Conservation (phyloP, 768 basidiomycete genomes). For the Kwoniella dejecticola region DNA sequence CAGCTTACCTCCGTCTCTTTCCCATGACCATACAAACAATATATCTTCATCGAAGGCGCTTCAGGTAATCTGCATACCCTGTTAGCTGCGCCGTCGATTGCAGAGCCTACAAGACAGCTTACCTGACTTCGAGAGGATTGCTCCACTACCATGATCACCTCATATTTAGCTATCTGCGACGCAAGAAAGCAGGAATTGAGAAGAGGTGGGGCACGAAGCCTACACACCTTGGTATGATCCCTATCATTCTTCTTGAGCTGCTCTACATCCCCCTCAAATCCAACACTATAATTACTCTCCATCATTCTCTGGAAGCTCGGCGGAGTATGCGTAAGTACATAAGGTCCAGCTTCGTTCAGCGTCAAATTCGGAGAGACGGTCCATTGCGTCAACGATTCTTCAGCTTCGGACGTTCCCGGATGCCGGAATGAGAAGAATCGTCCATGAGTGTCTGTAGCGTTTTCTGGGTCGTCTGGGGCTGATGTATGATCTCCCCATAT, state of each 20-base stretch:
- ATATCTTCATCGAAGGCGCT: conserved; percentile 89
- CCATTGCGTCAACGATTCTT: conserved; percentile 32
- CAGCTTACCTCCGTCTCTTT: conserved; percentile 83
- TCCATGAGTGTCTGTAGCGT: conserved; percentile 66
- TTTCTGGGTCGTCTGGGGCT: conserved; percentile 65
- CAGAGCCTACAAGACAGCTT: conserved; percentile 1
- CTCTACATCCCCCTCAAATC: conserved; percentile 75
- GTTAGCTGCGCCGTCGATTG: not conserved
- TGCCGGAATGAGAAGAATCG: conserved; percentile 78
- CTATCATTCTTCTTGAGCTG: conserved; percentile 48
- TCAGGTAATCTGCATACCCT: conserved; percentile 67
- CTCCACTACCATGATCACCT: conserved; percentile 72
- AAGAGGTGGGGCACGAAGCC: too few relatives aligned
- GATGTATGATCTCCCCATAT: conserved; percentile 43
- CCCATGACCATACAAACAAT: conserved; percentile 91
- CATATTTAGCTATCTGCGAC: too few relatives aligned
- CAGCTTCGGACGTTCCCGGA: conserved; percentile 26
- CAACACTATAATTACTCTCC: conserved; percentile 79
- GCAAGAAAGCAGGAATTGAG: too few relatives aligned
- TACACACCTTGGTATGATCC: conserved; percentile 50
- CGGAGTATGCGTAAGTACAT: conserved; percentile 58
- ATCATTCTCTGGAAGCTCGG: conserved; percentile 66
- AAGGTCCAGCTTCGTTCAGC: conserved; percentile 68
- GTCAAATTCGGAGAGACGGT: conserved; percentile 52
- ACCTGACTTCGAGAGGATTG: conserved; percentile 65